phyloP scores from a whole-genome alignment of 129 eudicot genomes.

The Saposhnikovia divaricata region DNA sequence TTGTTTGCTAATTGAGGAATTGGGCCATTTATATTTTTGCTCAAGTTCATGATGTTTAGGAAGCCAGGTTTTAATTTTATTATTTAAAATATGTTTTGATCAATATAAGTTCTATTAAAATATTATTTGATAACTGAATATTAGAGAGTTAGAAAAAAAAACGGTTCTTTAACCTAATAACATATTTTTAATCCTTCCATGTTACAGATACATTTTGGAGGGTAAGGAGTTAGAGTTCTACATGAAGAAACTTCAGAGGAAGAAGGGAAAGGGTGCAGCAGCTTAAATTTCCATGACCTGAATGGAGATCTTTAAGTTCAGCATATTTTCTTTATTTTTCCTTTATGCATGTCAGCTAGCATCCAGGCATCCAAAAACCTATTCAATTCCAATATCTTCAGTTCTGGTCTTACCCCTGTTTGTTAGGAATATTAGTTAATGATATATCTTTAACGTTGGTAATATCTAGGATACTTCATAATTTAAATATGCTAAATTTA shows the following conservation, averaged over 20 bases:
- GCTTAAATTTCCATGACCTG: slow-evolving; percentile 17
- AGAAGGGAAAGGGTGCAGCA: slow-evolving; percentile 69
- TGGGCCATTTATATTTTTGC: too few relatives aligned
- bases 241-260: slow-evolving; percentile 78
- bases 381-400: background rate
- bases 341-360: background rate
- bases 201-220: slow-evolving; percentile 62
- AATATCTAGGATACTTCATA: background rate
- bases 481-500: background rate
- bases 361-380: background rate
- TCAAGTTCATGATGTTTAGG: too few relatives aligned
- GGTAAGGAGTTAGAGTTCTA: slow-evolving; percentile 91
- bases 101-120: too few relatives aligned
- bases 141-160: background rate
- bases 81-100: too few relatives aligned
- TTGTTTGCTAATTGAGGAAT: too few relatives aligned
- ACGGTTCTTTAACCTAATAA: background rate
- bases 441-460: background rate
- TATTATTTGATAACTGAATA: too few relatives aligned
- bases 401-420: background rate
- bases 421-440: background rate
- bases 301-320: background rate
- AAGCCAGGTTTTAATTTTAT: too few relatives aligned
- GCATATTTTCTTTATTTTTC: background rate
- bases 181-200: background rate